Percentiles rank a stretch among this genome's conserved stretches.
These are phyloP conservation scores for Nematodospora anomalae DNA, from an alignment of 1,139 yeast species.

Conservation along the genomic window DNA sequence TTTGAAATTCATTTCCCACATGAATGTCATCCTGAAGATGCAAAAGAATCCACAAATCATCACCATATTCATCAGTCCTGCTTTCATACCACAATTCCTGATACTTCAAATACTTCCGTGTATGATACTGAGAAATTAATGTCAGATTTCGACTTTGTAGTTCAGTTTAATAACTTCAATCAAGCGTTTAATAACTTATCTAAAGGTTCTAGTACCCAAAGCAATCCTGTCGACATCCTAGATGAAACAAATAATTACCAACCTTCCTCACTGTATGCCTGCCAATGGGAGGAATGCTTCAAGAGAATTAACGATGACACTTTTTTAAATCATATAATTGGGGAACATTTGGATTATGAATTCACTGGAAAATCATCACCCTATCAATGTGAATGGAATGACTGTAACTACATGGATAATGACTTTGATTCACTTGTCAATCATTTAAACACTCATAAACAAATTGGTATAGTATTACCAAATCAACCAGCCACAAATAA, in stretches of 20 bases:
- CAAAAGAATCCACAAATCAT: slow-evolving; percentile 12
- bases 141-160: slow-evolving; percentile 45
- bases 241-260: neutral
- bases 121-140: slow-evolving; percentile 19
- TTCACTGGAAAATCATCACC: slow-evolving; percentile 12
- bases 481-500: slow-evolving; percentile 6
- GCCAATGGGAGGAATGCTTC: slow-evolving; percentile 62
- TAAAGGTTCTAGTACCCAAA: neutral
- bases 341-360: slow-evolving; percentile 51
- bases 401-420: slow-evolving; percentile 57
- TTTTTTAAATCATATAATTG: slow-evolving; percentile 57
- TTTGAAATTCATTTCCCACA: slow-evolving; percentile 34
- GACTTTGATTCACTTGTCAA: slow-evolving; percentile 54
- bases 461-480: slow-evolving; percentile 15
- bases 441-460: slow-evolving; percentile 61
- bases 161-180: slow-evolving; percentile 42
- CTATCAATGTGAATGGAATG: slow-evolving; percentile 69
- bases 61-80: slow-evolving; percentile 46
- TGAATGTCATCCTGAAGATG: slow-evolving; percentile 31
- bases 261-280: slow-evolving; percentile 20
- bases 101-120: slow-evolving; percentile 4
- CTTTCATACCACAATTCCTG: slow-evolving; percentile 45
- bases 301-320: slow-evolving; percentile 41
- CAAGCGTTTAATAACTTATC: slow-evolving; percentile 17
- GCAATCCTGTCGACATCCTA: neutral